phyloP scores from a whole-genome alignment of 163 green algal genomes.

The Chloroidium sp. region DNA sequence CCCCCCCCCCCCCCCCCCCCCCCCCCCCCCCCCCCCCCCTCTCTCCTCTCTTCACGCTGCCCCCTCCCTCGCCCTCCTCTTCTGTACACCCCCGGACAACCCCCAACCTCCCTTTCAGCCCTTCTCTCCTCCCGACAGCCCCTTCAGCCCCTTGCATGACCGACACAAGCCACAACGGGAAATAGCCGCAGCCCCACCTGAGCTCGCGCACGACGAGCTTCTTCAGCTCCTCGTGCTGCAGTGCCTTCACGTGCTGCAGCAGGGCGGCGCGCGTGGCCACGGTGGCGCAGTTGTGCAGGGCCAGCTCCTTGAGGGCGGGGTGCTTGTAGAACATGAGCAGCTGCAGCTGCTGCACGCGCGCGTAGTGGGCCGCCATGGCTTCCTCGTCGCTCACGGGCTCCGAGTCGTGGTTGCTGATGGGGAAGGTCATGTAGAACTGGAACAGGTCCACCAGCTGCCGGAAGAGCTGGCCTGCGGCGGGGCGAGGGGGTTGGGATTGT shows the following conservation, averaged over 20 bases:
- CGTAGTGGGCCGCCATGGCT: constrained; percentile 28
- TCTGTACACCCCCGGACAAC: no score
- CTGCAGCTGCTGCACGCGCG: constrained; percentile 70
- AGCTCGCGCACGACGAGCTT: neutral
- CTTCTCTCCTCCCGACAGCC: no score
- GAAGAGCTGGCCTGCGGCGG: constrained; percentile 48
- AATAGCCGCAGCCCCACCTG: neutral
- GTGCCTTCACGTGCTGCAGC: constrained; percentile 36
- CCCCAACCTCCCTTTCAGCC: no score
- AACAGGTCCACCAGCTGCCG: constrained; percentile 82
- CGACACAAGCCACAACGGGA: no score
- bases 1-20: no score
- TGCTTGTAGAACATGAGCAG: constrained; percentile 84
- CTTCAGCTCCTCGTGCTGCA: constrained; percentile 33
- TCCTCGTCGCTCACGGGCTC: constrained; percentile 48
- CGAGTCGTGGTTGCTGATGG: constrained; percentile 88
- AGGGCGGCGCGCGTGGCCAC: constrained; percentile 55
- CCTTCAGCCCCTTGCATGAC: no score
- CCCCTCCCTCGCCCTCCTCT: no score
- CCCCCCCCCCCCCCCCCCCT: no score
- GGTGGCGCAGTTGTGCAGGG: constrained; percentile 66
- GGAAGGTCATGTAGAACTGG: constrained; percentile 81
- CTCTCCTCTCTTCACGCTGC: no score
- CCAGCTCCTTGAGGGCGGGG: constrained; percentile 63
- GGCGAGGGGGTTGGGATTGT: no score